Base-by-base conservation (phyloP, 352 stramenopile genomes). In the Phytophthora pistaciae region DNA sequence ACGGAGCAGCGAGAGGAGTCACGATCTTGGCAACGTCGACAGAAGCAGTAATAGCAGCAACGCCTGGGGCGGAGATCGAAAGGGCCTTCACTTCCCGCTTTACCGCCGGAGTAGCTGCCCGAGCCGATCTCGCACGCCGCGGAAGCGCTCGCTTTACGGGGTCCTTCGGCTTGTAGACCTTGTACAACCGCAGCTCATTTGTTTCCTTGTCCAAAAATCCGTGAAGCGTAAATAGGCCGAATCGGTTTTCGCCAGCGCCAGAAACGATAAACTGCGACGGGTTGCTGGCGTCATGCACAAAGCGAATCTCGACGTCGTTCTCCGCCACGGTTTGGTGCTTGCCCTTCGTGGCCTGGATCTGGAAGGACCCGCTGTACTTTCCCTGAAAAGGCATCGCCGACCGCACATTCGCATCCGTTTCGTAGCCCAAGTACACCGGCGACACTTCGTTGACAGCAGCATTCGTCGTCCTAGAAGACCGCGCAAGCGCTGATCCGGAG, bases 121-220 rank as follows among this genome's bases (percentile, higher is more conserved):
- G 64, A 7, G 55, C 57, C 16, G 68, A 63, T 36, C 83, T 78
- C n/a, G 64, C 65, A 38, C 88, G 86, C n/a, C 88, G 81, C 23
- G 85, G 85, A 0, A 92, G 33, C 16, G 80, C 80, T n/a, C 88
- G 84, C 59, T 95, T 95, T 29, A 88, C 83, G 20, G 84, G 88
- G 25, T 92, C 83, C 55, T 94, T 94, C 5, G 88, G 90, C 55
- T 94, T 94, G 77, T 96, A 96, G 3, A 95, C 76, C 75, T 96
- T 96, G 77, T 95, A 96, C 20, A 96, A 44, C 10, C 87, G 82
- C 58, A 96, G 56, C 57, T 95, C 88, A 56, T 87, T 93, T 49
- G 87, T 90, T 38, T 74, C 70, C 68, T 96, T 95, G 52, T 93
- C 77, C 46, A 96, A 61, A 21, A 90, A 79, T 0, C 90, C 90